phyloP scores from a whole-genome alignment of 116 monocot genomes.

The Phalaenopsis hybrid region DNA sequence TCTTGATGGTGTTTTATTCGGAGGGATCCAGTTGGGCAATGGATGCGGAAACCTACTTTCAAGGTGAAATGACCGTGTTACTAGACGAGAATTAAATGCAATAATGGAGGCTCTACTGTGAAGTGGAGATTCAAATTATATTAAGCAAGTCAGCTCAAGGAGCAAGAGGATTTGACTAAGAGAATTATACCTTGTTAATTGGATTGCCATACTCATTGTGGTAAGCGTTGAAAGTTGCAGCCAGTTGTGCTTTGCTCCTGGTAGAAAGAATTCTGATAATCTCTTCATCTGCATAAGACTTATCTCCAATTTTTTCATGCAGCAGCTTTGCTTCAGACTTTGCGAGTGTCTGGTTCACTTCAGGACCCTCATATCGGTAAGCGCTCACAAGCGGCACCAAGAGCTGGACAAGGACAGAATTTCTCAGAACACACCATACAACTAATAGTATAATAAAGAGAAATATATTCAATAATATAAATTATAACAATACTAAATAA shows the following conservation, averaged over 20 bases:
- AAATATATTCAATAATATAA: too few species aligned
- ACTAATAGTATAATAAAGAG: neutral
- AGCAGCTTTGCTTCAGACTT: slow-evolving; percentile 83
- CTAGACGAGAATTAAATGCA: too few species aligned
- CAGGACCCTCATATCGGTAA: slow-evolving; percentile 66
- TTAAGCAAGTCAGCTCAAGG: too few species aligned
- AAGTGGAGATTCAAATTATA: too few species aligned
- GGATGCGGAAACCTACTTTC: too few species aligned
- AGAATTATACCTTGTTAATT: slow-evolving; percentile 49
- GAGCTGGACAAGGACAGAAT: slow-evolving; percentile 33
- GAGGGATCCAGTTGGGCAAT: too few species aligned
- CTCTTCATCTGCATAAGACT: slow-evolving; percentile 63
- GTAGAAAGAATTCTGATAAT: slow-evolving; percentile 72
- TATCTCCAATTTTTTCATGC: slow-evolving; percentile 58
- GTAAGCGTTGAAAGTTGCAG: slow-evolving; percentile 70
- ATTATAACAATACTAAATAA: too few species aligned
- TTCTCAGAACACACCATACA: neutral
- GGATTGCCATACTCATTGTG: slow-evolving; percentile 55
- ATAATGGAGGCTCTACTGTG: too few species aligned
- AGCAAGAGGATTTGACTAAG: neutral
- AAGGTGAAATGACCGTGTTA: too few species aligned
- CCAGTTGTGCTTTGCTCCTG: slow-evolving; percentile 75
- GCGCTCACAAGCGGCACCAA: slow-evolving; percentile 62
- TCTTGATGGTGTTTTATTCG: too few species aligned
- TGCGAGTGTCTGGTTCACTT: slow-evolving; percentile 54